A percentile compares a stretch with the other conserved stretches of the same genome.
Conservation (phyloP, 2,329 filamentous ascomycete genomes). For the Neonectria punicea region DNA sequence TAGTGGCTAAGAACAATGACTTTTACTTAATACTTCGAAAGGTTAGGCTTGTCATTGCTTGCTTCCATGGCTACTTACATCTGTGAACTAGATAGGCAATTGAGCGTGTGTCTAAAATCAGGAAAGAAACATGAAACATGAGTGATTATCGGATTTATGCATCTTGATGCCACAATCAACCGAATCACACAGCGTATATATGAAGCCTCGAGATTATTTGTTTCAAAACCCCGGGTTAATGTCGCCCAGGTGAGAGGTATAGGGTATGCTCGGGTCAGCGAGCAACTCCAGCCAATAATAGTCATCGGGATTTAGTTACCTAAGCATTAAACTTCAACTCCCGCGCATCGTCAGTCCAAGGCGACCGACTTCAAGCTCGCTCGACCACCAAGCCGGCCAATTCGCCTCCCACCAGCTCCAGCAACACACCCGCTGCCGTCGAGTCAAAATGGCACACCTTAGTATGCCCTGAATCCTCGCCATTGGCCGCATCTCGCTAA, state of each 20-base stretch:
- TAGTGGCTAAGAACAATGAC: too few relatives aligned
- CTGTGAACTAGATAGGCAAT: too few relatives aligned
- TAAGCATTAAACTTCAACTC: conserved; percentile 39
- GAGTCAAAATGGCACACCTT: conserved; percentile 53
- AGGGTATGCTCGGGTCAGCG: conserved; percentile 27
- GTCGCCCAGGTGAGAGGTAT: not conserved
- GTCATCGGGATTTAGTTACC: conserved; percentile 19
- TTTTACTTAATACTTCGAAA: too few relatives aligned
- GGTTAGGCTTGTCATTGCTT: too few relatives aligned
- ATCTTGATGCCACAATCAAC: too few relatives aligned
- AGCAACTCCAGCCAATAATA: conserved; percentile 25
- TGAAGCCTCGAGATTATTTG: not conserved
- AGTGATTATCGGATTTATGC: too few relatives aligned
- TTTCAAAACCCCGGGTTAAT: not conserved
- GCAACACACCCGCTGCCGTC: conserved; percentile 39
- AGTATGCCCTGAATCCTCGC: conserved; percentile 40
- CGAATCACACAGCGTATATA: not conserved
- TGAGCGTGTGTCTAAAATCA: too few relatives aligned
- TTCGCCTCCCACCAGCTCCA: conserved; percentile 34
- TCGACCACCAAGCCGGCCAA: conserved; percentile 41
- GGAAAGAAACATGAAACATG: too few relatives aligned
- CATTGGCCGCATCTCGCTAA: conserved; percentile 40
- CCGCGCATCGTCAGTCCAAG: conserved; percentile 25
- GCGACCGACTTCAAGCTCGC: conserved; percentile 31
- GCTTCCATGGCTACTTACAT: too few relatives aligned